These are phyloP conservation scores for Plasmodium vinckei DNA, from an alignment of 169 alveolate genomes.

Conservation along the genomic window DNA sequence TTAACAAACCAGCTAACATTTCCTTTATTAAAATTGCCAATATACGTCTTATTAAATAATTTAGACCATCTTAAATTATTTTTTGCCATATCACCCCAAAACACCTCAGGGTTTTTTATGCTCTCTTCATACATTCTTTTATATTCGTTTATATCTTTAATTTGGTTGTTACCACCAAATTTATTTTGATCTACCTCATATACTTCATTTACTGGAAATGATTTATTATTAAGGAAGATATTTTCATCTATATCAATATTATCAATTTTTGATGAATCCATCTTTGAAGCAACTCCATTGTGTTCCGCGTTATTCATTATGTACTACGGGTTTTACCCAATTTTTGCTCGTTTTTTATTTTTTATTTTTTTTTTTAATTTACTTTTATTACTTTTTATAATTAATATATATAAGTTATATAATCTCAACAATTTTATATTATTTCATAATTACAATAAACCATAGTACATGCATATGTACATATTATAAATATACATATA, in stretches of 20 bases:
- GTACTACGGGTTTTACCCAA: background rate
- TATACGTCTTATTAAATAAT: conserved; percentile 78
- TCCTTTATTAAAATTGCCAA: conserved; percentile 81
- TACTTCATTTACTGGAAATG: conserved; percentile 45
- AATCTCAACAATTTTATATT: too few relatives aligned
- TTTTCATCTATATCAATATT: conserved; percentile 57
- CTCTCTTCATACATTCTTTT: conserved; percentile 81
- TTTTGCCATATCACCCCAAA: conserved; percentile 81
- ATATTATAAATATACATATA: too few relatives aligned
- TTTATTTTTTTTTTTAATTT: conserved; percentile 5
- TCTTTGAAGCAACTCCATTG: conserved; percentile 22
- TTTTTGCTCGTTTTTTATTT: conserved; percentile 22
- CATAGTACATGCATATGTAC: too few relatives aligned
- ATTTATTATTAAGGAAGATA: conserved; percentile 35
- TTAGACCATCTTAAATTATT: conserved; percentile 79
- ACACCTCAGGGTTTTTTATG: conserved; percentile 79
- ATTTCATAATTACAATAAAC: too few relatives aligned
- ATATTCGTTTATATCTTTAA: conserved; percentile 70
- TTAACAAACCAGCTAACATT: conserved; percentile 90
- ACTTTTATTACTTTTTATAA: background rate
- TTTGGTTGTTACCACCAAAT: conserved; percentile 25
- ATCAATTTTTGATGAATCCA: conserved; percentile 39
- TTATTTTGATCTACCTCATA: conserved; percentile 34
- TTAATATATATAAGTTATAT: too few relatives aligned
- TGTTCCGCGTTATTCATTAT: conserved; percentile 42